phyloP scores from a whole-genome alignment of 257 asterid genomes.

The Penstemon eatonii region DNA sequence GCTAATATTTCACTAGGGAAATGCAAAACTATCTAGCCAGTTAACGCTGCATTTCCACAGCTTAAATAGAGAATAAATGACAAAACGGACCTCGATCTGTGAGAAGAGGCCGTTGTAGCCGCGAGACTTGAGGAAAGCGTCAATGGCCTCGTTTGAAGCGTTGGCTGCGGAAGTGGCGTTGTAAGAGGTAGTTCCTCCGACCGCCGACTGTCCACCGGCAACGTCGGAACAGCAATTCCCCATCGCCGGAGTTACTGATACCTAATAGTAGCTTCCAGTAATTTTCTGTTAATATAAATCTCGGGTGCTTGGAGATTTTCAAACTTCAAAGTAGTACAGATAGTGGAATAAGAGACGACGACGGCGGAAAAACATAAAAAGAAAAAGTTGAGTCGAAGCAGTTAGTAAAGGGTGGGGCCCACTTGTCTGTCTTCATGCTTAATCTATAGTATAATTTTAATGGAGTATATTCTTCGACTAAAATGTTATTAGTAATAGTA shows the following conservation, averaged over 20 bases:
- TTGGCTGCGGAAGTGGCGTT: constrained; percentile 39
- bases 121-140: constrained; percentile 80
- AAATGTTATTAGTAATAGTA: too few species aligned
- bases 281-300: too few species aligned
- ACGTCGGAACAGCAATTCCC: constrained; percentile 96
- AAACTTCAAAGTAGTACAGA: too few species aligned
- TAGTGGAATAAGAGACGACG: too few species aligned
- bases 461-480: too few species aligned
- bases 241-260: constrained; percentile 50
- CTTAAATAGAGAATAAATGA: not conserved
- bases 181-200: constrained; percentile 58
- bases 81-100: constrained; percentile 83
- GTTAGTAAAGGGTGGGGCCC: too few species aligned
- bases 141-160: constrained; percentile 75
- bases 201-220: constrained; percentile 78
- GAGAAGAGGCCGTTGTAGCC: constrained; percentile 78
- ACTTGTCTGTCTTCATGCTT: too few species aligned
- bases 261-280: not conserved
- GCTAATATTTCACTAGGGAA: constrained; percentile 3
- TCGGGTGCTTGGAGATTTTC: too few species aligned
- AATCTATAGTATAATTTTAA: too few species aligned
- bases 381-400: too few species aligned
- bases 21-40: constrained; percentile 18
- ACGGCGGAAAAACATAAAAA: too few species aligned
- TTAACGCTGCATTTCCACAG: constrained; percentile 18